Evolutionary conservation across 2,329 filamentous ascomycete genomes (phyloP).

Genomic region (Hortaea werneckii): DNA sequence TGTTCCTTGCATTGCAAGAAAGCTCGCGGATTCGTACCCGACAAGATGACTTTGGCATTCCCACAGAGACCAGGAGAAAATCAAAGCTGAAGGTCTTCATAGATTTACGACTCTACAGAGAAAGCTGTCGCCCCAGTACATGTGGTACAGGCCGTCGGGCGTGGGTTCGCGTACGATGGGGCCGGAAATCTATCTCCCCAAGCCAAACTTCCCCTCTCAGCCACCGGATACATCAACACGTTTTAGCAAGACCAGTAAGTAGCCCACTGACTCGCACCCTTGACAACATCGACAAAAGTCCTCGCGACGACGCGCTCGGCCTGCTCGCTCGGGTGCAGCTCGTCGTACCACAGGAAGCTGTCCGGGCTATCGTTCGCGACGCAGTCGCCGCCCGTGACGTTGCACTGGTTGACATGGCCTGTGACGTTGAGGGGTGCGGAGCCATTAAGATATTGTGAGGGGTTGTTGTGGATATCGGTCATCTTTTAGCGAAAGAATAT

Average conservation of each 20-base stretch:
- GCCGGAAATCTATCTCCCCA: too few relatives aligned
- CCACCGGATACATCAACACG: too few relatives aligned
- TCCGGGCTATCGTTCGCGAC: conserved; percentile 37
- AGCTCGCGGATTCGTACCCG: too few relatives aligned
- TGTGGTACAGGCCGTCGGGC: too few relatives aligned
- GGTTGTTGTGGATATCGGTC: conserved; percentile 54
- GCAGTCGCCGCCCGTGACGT: conserved; percentile 30
- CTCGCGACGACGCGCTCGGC: conserved; percentile 48
- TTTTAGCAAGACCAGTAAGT: conserved; percentile 29
- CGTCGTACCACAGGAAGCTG: conserved; percentile 64
- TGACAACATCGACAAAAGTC: conserved; percentile 46
- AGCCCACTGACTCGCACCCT: conserved; percentile 39
- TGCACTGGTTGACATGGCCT: conserved; percentile 48
- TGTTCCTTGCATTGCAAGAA: too few relatives aligned
- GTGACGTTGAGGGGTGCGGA: conserved; percentile 52
- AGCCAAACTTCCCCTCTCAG: too few relatives aligned
- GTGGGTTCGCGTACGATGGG: neutral
- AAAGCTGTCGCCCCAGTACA: too few relatives aligned
- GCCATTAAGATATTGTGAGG: conserved; percentile 51
- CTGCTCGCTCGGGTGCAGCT: conserved; percentile 60
- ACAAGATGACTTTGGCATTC: too few relatives aligned
- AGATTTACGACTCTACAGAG: too few relatives aligned
- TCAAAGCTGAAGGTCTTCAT: too few relatives aligned
- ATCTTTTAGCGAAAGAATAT: conserved; percentile 31
- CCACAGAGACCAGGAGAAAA: too few relatives aligned